Base-by-base conservation (phyloP, 108 stramenopile species). In the Hondaea fermentalgiana region DNA sequence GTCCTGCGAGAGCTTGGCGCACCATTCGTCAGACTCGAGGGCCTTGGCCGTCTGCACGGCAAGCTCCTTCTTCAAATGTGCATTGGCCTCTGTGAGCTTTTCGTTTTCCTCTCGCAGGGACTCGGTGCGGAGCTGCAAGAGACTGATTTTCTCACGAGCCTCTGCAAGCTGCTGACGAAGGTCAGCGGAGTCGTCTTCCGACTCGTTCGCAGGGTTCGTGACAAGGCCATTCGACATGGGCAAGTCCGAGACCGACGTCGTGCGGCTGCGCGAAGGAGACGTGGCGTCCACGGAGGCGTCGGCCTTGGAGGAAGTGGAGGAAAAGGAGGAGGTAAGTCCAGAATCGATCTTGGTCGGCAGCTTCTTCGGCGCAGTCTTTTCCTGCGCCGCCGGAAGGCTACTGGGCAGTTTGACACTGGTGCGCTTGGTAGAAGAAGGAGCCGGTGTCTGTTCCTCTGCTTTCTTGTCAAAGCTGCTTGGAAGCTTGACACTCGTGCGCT, bases 41-140 rank as follows among this genome's bases (percentile, higher is more conserved):
- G 76, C 76, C 51, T 83, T 83, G 76, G 76, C 76, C 23, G 76
- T 83, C 51, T 83, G 76, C n/a, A 83, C 76, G 51, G 76, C 76
- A 2, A 83, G 51, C 12, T 83, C 76, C 51, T 47, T 53, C 76
- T 83, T 83, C 23, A 83, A 28, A 12, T 83, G 45, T 3, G 19
- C 28, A 25, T n/a, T 53, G 0, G 51, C 25, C 19, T 53, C 51
- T 43, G n/a, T 3, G 43, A 83, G 51, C 17, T 45, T 21, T 16
- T 83, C 76, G 51, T 83, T 83, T 8, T 83, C 76, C 51, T 47
- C 76, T 12, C 16, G 6, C 6, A 83, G 76, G 8, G 76, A 53
- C 16, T 83, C 76, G 6, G 76, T 45, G 6, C 28, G 45, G 1
- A 53, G 19, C 12, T 53, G 45, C 49, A 83, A 53, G 25, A 83